Percentiles rank a stretch among this genome's conserved stretches.
Evolutionary conservation across 139 green algal species (phyloP).

Genomic region (Haematococcus lacustris): DNA sequence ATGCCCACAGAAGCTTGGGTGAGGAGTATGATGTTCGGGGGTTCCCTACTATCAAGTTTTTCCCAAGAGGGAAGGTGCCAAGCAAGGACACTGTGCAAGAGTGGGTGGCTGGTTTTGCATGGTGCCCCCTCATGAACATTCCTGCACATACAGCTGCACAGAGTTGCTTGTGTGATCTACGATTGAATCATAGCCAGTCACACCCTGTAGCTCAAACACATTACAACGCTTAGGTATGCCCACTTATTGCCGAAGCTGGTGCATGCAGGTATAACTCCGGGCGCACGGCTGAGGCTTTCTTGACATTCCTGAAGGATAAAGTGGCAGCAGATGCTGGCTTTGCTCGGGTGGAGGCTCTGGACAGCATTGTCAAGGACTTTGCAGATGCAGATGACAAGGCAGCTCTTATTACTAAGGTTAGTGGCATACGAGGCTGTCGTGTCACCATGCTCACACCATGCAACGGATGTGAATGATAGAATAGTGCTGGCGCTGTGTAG

Average conservation of each 20-base stretch:
- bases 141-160: no score
- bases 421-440: no score
- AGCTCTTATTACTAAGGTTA: conserved; percentile 5
- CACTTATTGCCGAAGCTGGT: no score
- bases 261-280: conserved; percentile 67
- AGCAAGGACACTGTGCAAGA: conserved; percentile 35
- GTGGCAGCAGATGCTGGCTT: conserved; percentile 55
- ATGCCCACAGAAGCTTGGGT: conserved; percentile 62
- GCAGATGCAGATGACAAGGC: conserved; percentile 16
- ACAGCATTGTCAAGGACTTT: conserved; percentile 38
- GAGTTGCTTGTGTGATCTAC: no score
- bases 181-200: no score
- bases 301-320: conserved; percentile 65
- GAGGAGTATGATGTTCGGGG: conserved; percentile 66
- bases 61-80: conserved; percentile 51
- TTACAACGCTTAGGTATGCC: no score
- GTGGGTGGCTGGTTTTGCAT: conserved; percentile 41
- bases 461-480: no score
- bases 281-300: conserved; percentile 53
- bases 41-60: conserved; percentile 84
- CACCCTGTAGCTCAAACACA: no score
- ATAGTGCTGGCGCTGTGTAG: no score
- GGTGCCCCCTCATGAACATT: no score
- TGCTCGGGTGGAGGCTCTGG: conserved; percentile 54
- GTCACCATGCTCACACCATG: no score